These are phyloP conservation scores for Fusarium brevicatenulatum DNA, from an alignment of 2,329 filamentous ascomycete species.

Conservation along the genomic window DNA sequence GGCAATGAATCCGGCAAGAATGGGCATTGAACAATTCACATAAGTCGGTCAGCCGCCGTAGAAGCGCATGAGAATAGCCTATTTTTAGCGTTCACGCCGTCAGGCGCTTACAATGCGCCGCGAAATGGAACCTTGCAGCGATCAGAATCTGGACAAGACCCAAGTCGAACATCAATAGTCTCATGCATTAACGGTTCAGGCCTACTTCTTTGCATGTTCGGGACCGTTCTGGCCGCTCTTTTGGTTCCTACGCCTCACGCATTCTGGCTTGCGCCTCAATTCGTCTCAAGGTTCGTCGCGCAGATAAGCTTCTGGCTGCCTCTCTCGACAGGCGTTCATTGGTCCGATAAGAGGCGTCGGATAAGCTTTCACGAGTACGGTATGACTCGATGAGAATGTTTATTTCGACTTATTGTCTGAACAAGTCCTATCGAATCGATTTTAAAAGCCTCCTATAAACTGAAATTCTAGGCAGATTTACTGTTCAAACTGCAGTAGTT, in stretches of 20 bases:
- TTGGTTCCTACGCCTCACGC: background rate
- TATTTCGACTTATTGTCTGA: background rate
- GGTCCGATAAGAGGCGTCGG: background rate
- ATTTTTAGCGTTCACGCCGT: background rate
- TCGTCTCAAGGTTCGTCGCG: background rate
- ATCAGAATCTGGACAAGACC: background rate
- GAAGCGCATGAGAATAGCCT: background rate
- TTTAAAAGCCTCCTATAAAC: rapidly evolving
- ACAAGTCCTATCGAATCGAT: rapidly evolving
- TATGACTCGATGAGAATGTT: background rate
- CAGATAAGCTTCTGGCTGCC: background rate
- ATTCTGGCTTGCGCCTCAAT: background rate
- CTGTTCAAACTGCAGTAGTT: no score
- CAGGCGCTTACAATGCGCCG: background rate
- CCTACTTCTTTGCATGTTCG: background rate
- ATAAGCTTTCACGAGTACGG: background rate
- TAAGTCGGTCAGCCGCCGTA: background rate
- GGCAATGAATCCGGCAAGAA: rapidly evolving
- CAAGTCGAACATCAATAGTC: rapidly evolving
- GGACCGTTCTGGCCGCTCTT: background rate
- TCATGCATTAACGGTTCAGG: rapidly evolving
- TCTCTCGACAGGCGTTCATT: rapidly evolving
- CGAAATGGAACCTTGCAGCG: background rate
- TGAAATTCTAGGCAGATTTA: no score
- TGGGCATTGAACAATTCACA: background rate